These are phyloP conservation scores for Leccinum sublutescens DNA, from an alignment of 768 basidiomycete species.

Conservation along the genomic window DNA sequence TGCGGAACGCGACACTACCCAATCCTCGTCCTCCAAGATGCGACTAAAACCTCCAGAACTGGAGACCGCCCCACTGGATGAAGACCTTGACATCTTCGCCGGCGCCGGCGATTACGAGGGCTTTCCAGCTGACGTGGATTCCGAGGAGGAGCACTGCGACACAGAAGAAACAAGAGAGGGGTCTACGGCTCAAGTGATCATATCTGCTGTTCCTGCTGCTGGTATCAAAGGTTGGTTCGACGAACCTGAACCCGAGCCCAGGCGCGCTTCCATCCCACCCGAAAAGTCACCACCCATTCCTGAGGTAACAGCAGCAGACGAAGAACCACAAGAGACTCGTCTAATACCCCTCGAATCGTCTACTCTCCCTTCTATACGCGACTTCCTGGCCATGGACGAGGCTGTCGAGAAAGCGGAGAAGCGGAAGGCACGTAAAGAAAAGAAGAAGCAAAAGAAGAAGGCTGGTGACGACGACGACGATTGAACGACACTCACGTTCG, in stretches of 20 bases:
- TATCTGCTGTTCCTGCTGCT: conserved; percentile 1
- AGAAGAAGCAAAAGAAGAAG: conserved; percentile 49
- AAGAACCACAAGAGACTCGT: conserved; percentile 45
- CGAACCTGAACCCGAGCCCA: conserved; percentile 35
- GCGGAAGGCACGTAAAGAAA: conserved; percentile 72
- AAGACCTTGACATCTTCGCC: conserved; percentile 85
- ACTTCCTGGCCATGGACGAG: conserved; percentile 76
- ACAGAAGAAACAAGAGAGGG: conserved; percentile 15
- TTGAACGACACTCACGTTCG: conserved; percentile 13
- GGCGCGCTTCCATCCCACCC: neutral
- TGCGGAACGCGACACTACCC: neutral
- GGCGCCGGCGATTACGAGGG: conserved; percentile 84
- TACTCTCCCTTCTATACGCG: conserved; percentile 76
- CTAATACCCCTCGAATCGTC: conserved; percentile 80
- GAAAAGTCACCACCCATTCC: conserved; percentile 15
- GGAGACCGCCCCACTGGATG: conserved; percentile 34
- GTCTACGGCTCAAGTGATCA: conserved; percentile 10
- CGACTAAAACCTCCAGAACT: conserved; percentile 11
- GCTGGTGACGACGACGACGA: conserved; percentile 30
- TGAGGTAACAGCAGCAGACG: conserved; percentile 15
- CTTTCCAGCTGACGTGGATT: conserved; percentile 54
- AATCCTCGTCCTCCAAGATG: conserved; percentile 8
- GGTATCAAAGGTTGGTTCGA: conserved; percentile 45
- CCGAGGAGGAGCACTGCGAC: conserved; percentile 35
- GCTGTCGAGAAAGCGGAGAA: conserved; percentile 65